Evolutionary conservation across 228 moss, liverwort and hornwort species (phyloP), one percentile per base, ranked within the genome.

Genomic region (Sphagnum fallax): DNA sequence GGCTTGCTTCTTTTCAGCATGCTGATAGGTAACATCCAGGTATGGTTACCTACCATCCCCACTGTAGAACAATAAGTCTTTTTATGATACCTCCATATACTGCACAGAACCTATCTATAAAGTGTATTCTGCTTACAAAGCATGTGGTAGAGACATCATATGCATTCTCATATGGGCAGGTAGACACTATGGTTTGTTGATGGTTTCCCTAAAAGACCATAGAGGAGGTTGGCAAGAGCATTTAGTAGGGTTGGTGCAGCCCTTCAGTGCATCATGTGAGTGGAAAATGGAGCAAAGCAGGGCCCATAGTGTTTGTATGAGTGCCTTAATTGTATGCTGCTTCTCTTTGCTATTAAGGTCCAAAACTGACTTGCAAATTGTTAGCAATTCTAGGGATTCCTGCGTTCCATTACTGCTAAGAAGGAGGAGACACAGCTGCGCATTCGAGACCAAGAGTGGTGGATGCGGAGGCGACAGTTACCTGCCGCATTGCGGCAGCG

Each of bases 1-100:
- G 89, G 89, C 51, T 78, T 89, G 53, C 77, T 89, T 50, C 74
- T 89, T 60, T 86, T 89, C 57, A 78, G 86, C 1, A 80, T 89
- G 76, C 80, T 89, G 61, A 84, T 89, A 47, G 87, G 86, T 51
- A 89, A 89, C 65, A 89, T 86, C 51, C 80, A 89, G 87, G 89
- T 89, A 32, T 32, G 32, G 32, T 32, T 32, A 2, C 32, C 32
- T 58, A 72, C 53, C 18, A 64, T 62, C 32, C 32, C 32, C 2
- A 32, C 32, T 32, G 32, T 32, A 32, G 32, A 32, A 32, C 32
- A 32, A 32, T 32, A 32, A 32, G 32, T 32, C 32, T 32, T 32
- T 32, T 32, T 32, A 32, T 32, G 3, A 32, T 32, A 32, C 32
- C 32, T 32, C 32, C 0, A 16, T 7, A 7, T 16, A 62, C 6